phyloP scores from a whole-genome alignment of 495 filamentous ascomycete species.

The Tuber melanosporum region DNA sequence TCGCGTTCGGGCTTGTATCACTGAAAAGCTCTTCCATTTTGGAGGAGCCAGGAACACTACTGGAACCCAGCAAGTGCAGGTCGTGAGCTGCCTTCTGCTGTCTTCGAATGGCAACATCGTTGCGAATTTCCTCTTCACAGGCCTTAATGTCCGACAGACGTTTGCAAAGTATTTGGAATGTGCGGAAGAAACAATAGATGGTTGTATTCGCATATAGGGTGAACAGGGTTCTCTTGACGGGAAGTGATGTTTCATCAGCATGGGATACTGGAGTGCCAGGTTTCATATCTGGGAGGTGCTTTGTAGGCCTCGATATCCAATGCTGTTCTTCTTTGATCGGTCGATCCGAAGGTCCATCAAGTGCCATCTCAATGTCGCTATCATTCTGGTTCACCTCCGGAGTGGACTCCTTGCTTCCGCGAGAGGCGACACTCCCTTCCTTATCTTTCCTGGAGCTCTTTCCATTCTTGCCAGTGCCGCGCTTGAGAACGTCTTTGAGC shows the following conservation, averaged over 20 bases:
- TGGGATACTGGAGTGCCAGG: constrained; percentile 48
- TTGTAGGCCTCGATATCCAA: constrained; percentile 51
- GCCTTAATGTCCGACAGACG: constrained; percentile 76
- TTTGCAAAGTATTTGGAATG: constrained; percentile 81
- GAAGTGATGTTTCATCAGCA: constrained; percentile 66
- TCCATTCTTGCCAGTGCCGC: constrained; percentile 61
- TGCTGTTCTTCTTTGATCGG: constrained; percentile 50
- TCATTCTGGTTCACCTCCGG: constrained; percentile 69
- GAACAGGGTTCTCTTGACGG: constrained; percentile 69
- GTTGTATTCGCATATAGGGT: constrained; percentile 84
- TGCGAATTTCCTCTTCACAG: constrained; percentile 61
- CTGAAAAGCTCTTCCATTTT: constrained; percentile 75
- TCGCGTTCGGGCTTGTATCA: constrained; percentile 55
- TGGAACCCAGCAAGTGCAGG: constrained; percentile 52
- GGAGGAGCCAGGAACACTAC: constrained; percentile 51
- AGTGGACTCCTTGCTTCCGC: constrained; percentile 75
- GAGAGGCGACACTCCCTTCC: constrained; percentile 56
- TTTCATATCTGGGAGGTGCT: constrained; percentile 41
- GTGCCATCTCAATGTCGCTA: constrained; percentile 59
- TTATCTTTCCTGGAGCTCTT: constrained; percentile 57
- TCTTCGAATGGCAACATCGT: constrained; percentile 63
- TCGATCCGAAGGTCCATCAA: constrained; percentile 47
- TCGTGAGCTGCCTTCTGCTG: constrained; percentile 70
- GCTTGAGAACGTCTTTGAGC: constrained; percentile 79
- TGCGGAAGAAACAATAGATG: constrained; percentile 86